Conservation (phyloP, 495 filamentous ascomycete species). For the Bombardia bombarda region DNA sequence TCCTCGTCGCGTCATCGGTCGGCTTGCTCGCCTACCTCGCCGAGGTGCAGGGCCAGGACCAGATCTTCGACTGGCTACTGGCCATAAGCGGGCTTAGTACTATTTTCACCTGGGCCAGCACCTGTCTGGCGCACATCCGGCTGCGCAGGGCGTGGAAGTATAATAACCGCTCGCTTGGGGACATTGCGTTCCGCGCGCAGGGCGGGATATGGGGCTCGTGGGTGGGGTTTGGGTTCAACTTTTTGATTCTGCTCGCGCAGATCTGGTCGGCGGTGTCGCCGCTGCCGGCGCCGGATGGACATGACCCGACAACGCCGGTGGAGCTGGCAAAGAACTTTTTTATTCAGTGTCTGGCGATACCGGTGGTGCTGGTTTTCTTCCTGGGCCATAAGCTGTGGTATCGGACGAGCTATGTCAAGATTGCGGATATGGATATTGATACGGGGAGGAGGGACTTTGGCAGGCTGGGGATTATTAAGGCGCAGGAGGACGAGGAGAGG, state of each 20-base stretch:
- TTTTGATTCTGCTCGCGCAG: slow-evolving; percentile 72
- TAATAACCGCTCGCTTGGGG: slow-evolving; percentile 64
- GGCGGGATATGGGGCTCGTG: slow-evolving; percentile 78
- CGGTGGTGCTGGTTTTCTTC: slow-evolving; percentile 72
- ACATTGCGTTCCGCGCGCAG: slow-evolving; percentile 78
- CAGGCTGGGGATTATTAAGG: slow-evolving; percentile 61
- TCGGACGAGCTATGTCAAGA: slow-evolving; percentile 56
- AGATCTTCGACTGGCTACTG: slow-evolving; percentile 81
- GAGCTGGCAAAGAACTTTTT: slow-evolving; percentile 57
- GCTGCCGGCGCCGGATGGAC: slow-evolving; percentile 22
- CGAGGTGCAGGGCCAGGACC: slow-evolving; percentile 48
- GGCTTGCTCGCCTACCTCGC: slow-evolving; percentile 78
- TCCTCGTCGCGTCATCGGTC: slow-evolving; percentile 56
- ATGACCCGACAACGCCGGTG: slow-evolving; percentile 28
- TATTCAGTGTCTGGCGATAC: slow-evolving; percentile 67
- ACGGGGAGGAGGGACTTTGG: slow-evolving; percentile 87
- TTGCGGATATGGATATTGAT: slow-evolving; percentile 73
- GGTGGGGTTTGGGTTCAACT: slow-evolving; percentile 74
- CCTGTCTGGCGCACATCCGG: slow-evolving; percentile 83
- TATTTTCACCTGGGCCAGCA: slow-evolving; percentile 90
- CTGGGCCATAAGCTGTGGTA: slow-evolving; percentile 72
- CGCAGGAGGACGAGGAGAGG: slow-evolving; percentile 72
- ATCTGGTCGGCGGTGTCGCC: slow-evolving; percentile 86
- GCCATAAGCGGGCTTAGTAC: slow-evolving; percentile 81
- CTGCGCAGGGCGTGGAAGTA: slow-evolving; percentile 74